Percentiles rank a stretch among this genome's conserved stretches.
Evolutionary conservation across 177 flowering plant species (phyloP).

Genomic region (Tripterygium wilfordii): DNA sequence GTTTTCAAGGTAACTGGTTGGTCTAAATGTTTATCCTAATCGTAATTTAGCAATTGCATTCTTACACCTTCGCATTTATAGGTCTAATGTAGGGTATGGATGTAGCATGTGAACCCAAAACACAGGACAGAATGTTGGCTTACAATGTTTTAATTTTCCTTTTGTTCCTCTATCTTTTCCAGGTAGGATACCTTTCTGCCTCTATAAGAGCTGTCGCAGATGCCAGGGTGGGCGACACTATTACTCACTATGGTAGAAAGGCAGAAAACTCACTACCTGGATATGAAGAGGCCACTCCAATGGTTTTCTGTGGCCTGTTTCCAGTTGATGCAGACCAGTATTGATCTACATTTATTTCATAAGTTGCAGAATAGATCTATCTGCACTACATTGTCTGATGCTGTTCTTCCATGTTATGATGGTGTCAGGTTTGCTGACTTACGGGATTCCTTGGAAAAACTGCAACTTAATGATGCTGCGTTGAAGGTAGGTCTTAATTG

Average conservation of each 20-base stretch:
- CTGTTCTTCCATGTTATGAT: slow-evolving; percentile 5
- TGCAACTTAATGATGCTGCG: slow-evolving; percentile 97
- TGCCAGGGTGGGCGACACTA: slow-evolving; percentile 97
- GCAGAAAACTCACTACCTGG: slow-evolving; percentile 87
- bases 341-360: slow-evolving; percentile 2
- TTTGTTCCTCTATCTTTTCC: too few species aligned
- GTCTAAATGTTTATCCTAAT: too few species aligned
- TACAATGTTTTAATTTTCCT: too few species aligned
- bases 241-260: slow-evolving; percentile 61
- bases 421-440: slow-evolving; percentile 76
- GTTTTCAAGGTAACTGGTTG: too few species aligned
- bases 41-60: too few species aligned
- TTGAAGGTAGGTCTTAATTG: slow-evolving; percentile 53
- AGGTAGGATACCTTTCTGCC: slow-evolving; percentile 98
- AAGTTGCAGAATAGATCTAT: not conserved
- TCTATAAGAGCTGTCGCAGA: slow-evolving; percentile 95
- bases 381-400: not conserved
- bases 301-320: slow-evolving; percentile 98
- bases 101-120: too few species aligned
- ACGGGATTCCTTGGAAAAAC: slow-evolving; percentile 92
- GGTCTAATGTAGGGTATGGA: too few species aligned
- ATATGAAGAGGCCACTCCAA: slow-evolving; percentile 94
- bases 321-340: slow-evolving; percentile 99
- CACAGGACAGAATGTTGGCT: too few species aligned
- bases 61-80: too few species aligned